Conservation (phyloP, 306 rosid species). For the Pyrus pyrifolia region DNA sequence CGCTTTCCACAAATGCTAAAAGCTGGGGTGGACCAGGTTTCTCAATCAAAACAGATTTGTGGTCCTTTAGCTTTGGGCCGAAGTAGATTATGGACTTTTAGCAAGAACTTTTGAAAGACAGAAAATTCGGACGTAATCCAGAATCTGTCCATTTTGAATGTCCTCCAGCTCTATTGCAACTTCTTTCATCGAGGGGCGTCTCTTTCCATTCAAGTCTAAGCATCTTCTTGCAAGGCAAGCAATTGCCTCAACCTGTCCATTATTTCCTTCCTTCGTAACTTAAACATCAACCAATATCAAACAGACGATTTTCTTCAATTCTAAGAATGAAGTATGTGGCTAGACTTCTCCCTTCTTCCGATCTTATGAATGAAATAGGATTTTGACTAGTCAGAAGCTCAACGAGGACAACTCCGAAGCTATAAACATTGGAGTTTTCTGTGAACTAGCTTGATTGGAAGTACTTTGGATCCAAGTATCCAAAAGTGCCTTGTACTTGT, state of each 20-base stretch:
- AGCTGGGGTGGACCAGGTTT: too few relatives aligned
- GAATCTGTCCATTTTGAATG: background rate
- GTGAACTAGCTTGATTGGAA: conserved; percentile 15
- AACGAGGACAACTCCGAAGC: conserved; percentile 15
- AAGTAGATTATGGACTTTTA: too few relatives aligned
- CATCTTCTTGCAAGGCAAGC: conserved; percentile 1
- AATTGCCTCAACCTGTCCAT: background rate
- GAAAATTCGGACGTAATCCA: too few relatives aligned
- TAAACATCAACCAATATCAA: background rate
- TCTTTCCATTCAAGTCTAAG: conserved; percentile 1
- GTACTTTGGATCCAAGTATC: conserved; percentile 25
- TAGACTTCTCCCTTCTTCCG: background rate
- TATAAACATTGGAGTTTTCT: conserved; percentile 11
- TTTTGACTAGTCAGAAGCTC: conserved; percentile 20
- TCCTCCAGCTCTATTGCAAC: conserved; percentile 16
- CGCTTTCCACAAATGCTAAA: too few relatives aligned
- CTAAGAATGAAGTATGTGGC: background rate
- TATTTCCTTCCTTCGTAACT: background rate
- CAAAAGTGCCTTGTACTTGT: conserved; percentile 14
- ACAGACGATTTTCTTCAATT: background rate
- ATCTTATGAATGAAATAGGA: background rate
- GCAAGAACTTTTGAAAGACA: too few relatives aligned
- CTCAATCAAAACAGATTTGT: too few relatives aligned
- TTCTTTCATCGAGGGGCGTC: conserved; percentile 11
- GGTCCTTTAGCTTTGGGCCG: too few relatives aligned